Evolutionary conservation across 345 rosid genomes (phyloP), one percentile per base, ranked within the genome.

Genomic region (Lepidium didymum): DNA sequence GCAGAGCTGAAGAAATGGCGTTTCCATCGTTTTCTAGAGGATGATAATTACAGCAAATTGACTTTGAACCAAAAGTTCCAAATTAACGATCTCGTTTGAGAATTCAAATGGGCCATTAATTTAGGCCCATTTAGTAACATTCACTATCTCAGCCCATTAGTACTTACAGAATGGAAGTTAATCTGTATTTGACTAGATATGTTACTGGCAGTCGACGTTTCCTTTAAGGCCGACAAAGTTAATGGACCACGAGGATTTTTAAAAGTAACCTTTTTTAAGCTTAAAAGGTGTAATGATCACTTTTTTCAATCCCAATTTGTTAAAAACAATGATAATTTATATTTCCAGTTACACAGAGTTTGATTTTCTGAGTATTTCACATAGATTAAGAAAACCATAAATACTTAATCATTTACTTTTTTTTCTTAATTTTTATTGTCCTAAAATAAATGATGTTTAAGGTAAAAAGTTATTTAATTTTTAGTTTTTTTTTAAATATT

Each of bases 1-100:
- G 82, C 58, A 67, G 77, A 82, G 69, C 59, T 76, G 83, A 44
- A 76, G 69, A 77, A 69, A 78, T 40, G 90, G 84, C 1, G 82
- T 61, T 61, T 80, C 84, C 91, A 90, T 82, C 60, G 34, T 31
- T 66, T 40, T 62, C 31, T 38, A 49, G 7, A 61, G 62, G 69
- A 41, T 61, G 33, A 50, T 57, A 47, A 31, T 12, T 18, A 11
- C n/a, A 29, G 29, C 56, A 1, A 61, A 50, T 14, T 16, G 37
- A 33, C 7, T 15, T 29, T 6, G n/a, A 3, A 3, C 12, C n/a
- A 11, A 41, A 43, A 15, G 25, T 23, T 44, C 7, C 33, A 29
- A 29, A 29, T 29, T 29, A 29, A 5, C 43, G 33, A 43, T 64
- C 7, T 50, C 51, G 59, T 69, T 15, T 41, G 13, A 53, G 8